Percentiles rank a stretch among this genome's conserved stretches.
phyloP scores from a whole-genome alignment of 208 protist genomes.

The Acanthamoeba healyi region DNA sequence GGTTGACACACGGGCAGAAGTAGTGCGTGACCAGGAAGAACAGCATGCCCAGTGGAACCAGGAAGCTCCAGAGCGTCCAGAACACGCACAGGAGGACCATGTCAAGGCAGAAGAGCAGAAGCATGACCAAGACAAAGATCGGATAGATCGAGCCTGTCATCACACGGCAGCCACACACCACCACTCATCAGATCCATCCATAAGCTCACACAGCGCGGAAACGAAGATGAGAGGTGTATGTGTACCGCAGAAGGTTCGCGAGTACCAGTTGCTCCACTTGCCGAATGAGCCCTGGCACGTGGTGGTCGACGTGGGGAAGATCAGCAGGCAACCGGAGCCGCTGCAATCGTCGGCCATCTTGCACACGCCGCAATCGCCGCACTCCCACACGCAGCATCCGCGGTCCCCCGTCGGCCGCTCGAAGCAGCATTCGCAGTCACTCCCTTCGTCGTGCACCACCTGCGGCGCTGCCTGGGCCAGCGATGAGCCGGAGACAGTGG shows the following conservation, averaged over 20 bases:
- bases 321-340: background rate
- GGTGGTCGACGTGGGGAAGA: background rate
- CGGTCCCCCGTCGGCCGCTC: background rate
- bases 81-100: background rate
- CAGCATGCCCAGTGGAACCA: background rate
- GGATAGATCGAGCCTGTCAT: background rate
- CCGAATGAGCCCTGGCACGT: background rate
- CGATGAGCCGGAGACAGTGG: background rate
- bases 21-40: conserved; percentile 39
- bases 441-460: background rate
- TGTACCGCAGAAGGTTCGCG: conserved; percentile 23
- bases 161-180: no score
- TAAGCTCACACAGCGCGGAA: no score
- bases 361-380: conserved; percentile 13
- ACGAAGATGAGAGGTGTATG: background rate
- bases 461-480: background rate
- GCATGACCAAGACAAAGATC: background rate
- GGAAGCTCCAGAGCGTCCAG: conserved; percentile 16
- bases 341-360: background rate
- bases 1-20: conserved; percentile 47
- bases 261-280: conserved; percentile 9
- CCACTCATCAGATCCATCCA: no score
- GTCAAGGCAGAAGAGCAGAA: background rate
- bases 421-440: background rate
- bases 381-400: conserved; percentile 26